These are phyloP conservation scores for Claviceps monticola DNA, from an alignment of 2,329 filamentous ascomycete genomes.

Conservation along the genomic window DNA sequence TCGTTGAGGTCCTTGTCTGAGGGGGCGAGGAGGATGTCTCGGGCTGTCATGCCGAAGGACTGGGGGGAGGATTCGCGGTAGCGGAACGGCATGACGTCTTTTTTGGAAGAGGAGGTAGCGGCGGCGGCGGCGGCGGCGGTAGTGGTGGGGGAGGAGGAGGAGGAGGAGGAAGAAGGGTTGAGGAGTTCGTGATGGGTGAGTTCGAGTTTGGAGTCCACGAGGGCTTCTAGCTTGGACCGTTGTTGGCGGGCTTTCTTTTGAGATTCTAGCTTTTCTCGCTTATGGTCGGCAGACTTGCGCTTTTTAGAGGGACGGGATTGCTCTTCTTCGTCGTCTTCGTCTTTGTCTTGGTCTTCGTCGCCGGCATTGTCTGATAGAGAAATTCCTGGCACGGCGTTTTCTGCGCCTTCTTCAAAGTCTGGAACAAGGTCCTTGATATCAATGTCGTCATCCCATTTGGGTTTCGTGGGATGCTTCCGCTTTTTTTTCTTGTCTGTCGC, in stretches of 20 bases:
- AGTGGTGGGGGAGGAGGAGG: conserved; percentile 18
- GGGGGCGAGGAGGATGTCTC: conserved; percentile 80
- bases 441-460: conserved; percentile 89
- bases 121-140: not conserved
- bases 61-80: conserved; percentile 91
- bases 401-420: conserved; percentile 60
- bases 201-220: conserved; percentile 71
- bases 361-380: conserved; percentile 33
- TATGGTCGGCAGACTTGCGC: conserved; percentile 46
- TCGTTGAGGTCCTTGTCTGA: conserved; percentile 77
- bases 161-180: conserved; percentile 13
- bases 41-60: conserved; percentile 75
- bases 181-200: conserved; percentile 52
- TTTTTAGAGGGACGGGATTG: conserved; percentile 38
- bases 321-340: conserved; percentile 28
- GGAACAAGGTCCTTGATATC: conserved; percentile 88
- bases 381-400: conserved; percentile 31
- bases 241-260: conserved; percentile 68
- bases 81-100: conserved; percentile 44
- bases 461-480: conserved; percentile 37
- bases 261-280: conserved; percentile 41
- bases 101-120: conserved; percentile 23
- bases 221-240: conserved; percentile 67
- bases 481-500: conserved; percentile 37
- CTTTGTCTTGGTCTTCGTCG: conserved; percentile 16